Base-by-base conservation (phyloP, 257 asterid genomes). In the Henckelia pumila region DNA sequence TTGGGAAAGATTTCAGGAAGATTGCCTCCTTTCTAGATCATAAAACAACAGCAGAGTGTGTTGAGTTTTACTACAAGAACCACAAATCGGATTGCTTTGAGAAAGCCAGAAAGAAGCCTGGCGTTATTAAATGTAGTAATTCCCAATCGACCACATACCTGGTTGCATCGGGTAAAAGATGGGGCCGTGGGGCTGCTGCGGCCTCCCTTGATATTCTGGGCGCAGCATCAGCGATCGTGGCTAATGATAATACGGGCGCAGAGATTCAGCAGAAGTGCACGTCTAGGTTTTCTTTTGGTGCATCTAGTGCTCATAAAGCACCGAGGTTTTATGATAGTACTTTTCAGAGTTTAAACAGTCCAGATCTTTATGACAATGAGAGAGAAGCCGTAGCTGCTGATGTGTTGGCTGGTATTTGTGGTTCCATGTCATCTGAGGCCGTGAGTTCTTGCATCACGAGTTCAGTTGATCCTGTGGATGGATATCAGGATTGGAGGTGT, bases 51-150 rank as follows among this genome's bases (percentile, higher is more conserved):
- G 98, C 99, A 9, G 99, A 95, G 77, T 95, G 99, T 73, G 44
- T 95, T 25, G 95, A 95, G 86, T 95, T 95, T 69, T 95, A 95
- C 75, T 95, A 91, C 81, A 95, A 95, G 86, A 95, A 95, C 75
- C 98, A 89, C 86, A 95, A 91, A 73, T 82, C 95, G 1, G 94
- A 87, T 64, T 67, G 76, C 78, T 95, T 95, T 71, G 78, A 67
- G 77, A 88, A 84, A 77, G 85, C 89, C 13, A 87, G 78, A 75
- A 88, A 77, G 75, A 83, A 86, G 77, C 79, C 88, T 29, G 87
- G 74, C 37, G 70, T 59, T 68, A 65, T 79, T 1, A 83, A 86
- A 83, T 86, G 79, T 63, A 81, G 76, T 19, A 88, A 89, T 68
- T 68, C 85, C 57, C 85, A 72, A 40, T 66, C 89, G n/a, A 79